Evolutionary conservation across 2,329 filamentous ascomycete genomes (phyloP).

Genomic region (Fusarium goolgardi): DNA sequence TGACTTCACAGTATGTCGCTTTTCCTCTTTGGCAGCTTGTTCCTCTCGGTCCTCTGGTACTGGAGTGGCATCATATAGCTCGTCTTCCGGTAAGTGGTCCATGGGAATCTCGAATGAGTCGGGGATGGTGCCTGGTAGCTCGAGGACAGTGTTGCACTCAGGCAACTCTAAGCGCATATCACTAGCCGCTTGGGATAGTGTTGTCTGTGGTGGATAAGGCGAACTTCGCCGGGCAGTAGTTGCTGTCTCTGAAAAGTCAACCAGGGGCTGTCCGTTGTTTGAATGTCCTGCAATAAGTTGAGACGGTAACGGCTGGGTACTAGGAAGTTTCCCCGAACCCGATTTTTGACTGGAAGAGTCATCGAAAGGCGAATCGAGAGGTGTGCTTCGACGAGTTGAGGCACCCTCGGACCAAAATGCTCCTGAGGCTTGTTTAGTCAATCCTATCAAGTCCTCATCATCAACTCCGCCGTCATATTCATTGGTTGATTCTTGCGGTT

Average conservation of each 20-base stretch:
- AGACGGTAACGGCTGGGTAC: slow-evolving; percentile 48
- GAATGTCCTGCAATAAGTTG: not conserved
- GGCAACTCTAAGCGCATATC: slow-evolving; percentile 36
- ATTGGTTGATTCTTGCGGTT: slow-evolving; percentile 1
- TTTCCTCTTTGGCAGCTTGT: not conserved
- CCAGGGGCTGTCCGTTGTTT: not conserved
- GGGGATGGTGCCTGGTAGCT: slow-evolving; percentile 1
- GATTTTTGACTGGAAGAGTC: slow-evolving; percentile 48
- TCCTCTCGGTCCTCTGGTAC: not conserved
- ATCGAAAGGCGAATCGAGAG: slow-evolving; percentile 35
- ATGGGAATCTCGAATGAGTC: slow-evolving; percentile 1
- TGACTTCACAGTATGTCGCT: not conserved
- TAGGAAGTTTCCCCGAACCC: slow-evolving; percentile 45
- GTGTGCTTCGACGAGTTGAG: slow-evolving; percentile 49
- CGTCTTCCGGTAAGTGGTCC: slow-evolving; percentile 45
- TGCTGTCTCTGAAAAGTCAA: slow-evolving; percentile 54
- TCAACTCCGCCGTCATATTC: slow-evolving; percentile 44
- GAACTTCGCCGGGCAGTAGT: slow-evolving; percentile 51
- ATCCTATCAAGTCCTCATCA: slow-evolving; percentile 40
- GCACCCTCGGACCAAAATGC: slow-evolving; percentile 49
- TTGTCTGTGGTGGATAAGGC: slow-evolving; percentile 31
- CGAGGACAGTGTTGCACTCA: slow-evolving; percentile 17
- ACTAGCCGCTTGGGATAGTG: slow-evolving; percentile 6
- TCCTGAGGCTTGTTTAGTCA: slow-evolving; percentile 10
- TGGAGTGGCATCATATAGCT: slow-evolving; percentile 47